These are phyloP conservation scores for Sanghuangporus baumii DNA, from an alignment of 1,284 basidiomycete species.

Conservation along the genomic window DNA sequence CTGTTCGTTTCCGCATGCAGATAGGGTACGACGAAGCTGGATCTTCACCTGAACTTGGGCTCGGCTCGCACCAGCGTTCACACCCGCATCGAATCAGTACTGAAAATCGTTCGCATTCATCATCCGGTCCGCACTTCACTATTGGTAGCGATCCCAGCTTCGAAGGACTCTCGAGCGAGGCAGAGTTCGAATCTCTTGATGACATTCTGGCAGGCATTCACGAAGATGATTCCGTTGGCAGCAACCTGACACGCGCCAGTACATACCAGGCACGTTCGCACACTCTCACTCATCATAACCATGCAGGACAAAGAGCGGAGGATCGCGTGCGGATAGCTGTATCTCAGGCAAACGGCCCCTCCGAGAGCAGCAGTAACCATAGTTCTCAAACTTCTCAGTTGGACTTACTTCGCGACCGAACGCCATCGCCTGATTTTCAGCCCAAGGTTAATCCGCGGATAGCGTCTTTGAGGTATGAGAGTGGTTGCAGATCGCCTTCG, in stretches of 20 bases:
- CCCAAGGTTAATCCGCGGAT: slow-evolving; percentile 15
- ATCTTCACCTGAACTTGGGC: background rate
- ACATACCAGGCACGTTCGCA: background rate
- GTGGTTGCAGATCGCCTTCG: slow-evolving; percentile 1
- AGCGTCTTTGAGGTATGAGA: slow-evolving; percentile 9
- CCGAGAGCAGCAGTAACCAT: background rate
- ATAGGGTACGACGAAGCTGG: slow-evolving; percentile 9
- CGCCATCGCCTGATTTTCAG: slow-evolving; percentile 11
- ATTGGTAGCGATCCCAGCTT: slow-evolving; percentile 24
- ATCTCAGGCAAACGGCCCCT: background rate
- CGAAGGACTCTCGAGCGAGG: slow-evolving; percentile 39
- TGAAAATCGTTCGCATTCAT: background rate
- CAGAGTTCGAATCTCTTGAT: slow-evolving; percentile 59
- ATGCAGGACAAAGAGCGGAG: background rate
- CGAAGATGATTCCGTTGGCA: background rate
- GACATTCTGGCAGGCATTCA: background rate
- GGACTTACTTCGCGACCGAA: slow-evolving; percentile 1
- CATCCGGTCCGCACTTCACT: background rate
- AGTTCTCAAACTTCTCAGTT: background rate
- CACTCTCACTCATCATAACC: background rate
- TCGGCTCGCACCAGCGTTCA: background rate
- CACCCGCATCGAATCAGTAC: background rate
- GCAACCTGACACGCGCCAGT: background rate
- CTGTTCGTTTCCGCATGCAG: slow-evolving; percentile 14
- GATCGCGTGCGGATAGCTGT: slow-evolving; percentile 2